Evolutionary conservation across 768 basidiomycete species (phyloP).

Genomic region (Suillus ampliporus): DNA sequence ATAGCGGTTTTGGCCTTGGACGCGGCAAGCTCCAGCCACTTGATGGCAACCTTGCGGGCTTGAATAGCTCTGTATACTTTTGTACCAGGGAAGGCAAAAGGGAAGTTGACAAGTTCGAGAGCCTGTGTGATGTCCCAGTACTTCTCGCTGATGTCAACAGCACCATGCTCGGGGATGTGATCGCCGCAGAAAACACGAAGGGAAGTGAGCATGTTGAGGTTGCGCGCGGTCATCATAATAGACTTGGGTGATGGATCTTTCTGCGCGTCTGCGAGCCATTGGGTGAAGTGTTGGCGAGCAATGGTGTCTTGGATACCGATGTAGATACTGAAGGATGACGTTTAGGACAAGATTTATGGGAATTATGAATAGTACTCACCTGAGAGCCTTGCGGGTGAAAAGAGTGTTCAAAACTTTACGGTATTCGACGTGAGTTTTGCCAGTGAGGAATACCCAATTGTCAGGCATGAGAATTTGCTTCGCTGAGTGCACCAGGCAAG

Average conservation of each 20-base stretch:
- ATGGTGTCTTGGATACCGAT: constrained; percentile 82
- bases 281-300: constrained; percentile 72
- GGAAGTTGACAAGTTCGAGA: constrained; percentile 98
- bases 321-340: constrained; percentile 65
- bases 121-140: constrained; percentile 97
- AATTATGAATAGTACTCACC: constrained; percentile 50
- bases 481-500: constrained; percentile 91
- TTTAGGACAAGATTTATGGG: neutral
- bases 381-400: constrained; percentile 93
- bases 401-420: constrained; percentile 88
- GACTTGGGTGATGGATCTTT: constrained; percentile 53
- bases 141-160: constrained; percentile 83
- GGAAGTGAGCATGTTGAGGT: constrained; percentile 97
- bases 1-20: constrained; percentile 80
- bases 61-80: constrained; percentile 95
- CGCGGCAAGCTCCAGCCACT: constrained; percentile 82
- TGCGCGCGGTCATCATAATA: constrained; percentile 91
- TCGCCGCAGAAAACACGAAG: constrained; percentile 93
- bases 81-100: constrained; percentile 91
- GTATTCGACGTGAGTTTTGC: constrained; percentile 92
- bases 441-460: constrained; percentile 99
- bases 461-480: constrained; percentile 84
- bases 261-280: constrained; percentile 70
- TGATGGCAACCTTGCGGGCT: constrained; percentile 84
- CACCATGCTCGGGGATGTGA: constrained; percentile 83